Base-by-base conservation (phyloP, 1,284 basidiomycete species). In the Thecaphora frezii region DNA sequence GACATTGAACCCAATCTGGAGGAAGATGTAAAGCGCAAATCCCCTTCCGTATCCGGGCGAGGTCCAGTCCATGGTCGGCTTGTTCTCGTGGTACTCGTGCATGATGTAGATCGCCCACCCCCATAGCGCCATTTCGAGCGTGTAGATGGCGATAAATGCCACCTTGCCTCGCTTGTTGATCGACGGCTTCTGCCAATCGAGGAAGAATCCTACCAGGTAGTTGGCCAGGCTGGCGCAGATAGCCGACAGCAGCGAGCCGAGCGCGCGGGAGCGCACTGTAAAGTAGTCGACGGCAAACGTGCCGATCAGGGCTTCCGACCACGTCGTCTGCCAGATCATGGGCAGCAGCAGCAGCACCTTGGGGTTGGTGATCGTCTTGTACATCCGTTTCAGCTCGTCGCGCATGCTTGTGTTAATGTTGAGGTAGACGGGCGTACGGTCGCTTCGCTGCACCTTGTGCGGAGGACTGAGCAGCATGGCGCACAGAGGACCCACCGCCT, bases 241-340 rank as follows among this genome's bases (percentile, higher is more conserved):
- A 8, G 80, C 79, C 9, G 65, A 60, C 25, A 80, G 58, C 36
- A 82, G 61, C 3, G 79, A 79, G 16, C 76, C 78, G n/a, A 81
- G 69, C 0, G 80, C 80, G 13, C 80, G 59, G 22, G 66, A 53
- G 13, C 74, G 52, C 3, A 70, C 70, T 22, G 62, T 63, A 28
- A 66, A 71, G 61, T 69, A 58, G 18, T 71, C 76, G 16, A 69
- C 69, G n/a, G 69, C 64, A 53, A 75, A 80, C 2, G 76, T 74
- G 3, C 72, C 71, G 12, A 73, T 69, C 33, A 79, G 63, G 7
- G 73, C 54, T 36, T 70, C 76, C 30, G 48, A 66, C 62, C 63
- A 79, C 19, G 69, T 69, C 44, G 51, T 66, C 41, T 70, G 69
- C 65, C 64, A 71, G 38, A 66, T 67, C 8, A 78, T 47, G 9